Percentiles rank a stretch among this genome's conserved stretches.
phyloP scores from a whole-genome alignment of 805 yeast genomes.

The Debaryomyces maramus region DNA sequence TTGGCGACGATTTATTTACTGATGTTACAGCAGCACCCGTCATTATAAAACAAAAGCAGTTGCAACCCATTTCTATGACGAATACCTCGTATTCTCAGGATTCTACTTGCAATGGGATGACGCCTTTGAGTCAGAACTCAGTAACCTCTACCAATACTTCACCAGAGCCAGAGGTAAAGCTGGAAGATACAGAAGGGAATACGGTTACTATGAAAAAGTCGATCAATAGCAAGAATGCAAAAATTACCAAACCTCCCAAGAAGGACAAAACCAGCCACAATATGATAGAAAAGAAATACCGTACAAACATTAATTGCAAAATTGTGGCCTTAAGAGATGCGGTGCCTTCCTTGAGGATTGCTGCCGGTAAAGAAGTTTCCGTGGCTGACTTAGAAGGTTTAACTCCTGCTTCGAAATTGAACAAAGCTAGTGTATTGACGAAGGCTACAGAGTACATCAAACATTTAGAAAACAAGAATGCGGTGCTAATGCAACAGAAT shows the following conservation, averaged over 20 bases:
- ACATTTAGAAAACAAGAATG: constrained; percentile 67
- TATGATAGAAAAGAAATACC: constrained; percentile 76
- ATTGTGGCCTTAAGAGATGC: constrained; percentile 69
- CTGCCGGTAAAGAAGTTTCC: constrained; percentile 48
- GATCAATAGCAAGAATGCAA: constrained; percentile 9
- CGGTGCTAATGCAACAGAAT: constrained; percentile 48
- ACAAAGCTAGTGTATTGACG: constrained; percentile 72
- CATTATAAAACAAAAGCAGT: background rate
- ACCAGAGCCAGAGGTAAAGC: constrained; percentile 11
- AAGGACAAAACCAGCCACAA: constrained; percentile 70
- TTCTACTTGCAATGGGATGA: constrained; percentile 17
- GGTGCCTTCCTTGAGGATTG: constrained; percentile 73
- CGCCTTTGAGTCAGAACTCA: constrained; percentile 20
- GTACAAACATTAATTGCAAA: constrained; percentile 74
- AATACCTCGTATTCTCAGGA: constrained; percentile 14
- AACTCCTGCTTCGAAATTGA: constrained; percentile 72
- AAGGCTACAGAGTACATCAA: constrained; percentile 78
- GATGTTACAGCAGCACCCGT: background rate
- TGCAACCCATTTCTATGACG: constrained; percentile 15
- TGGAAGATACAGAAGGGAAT: background rate
- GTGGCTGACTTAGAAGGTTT: constrained; percentile 64
- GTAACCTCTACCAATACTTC: constrained; percentile 23
- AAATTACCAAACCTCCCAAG: constrained; percentile 46
- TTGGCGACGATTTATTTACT: constrained; percentile 4
- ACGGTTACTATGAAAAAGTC: background rate